Evolutionary conservation across 163 green algal species (phyloP), one percentile per base, ranked within the genome.

Genomic region (Coccomyxa subellipsoidea): DNA sequence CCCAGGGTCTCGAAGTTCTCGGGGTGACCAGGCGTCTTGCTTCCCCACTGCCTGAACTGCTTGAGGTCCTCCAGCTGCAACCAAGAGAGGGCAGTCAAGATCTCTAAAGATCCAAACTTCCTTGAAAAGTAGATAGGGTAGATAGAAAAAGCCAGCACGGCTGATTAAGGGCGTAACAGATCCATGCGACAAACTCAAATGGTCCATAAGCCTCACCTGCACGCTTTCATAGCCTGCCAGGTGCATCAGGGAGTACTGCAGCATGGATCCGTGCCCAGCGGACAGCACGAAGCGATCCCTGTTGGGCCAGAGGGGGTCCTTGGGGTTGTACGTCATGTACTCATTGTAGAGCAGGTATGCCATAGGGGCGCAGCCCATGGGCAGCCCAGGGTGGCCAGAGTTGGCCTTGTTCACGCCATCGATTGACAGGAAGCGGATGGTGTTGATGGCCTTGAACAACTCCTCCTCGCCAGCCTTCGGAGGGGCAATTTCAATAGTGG

Each of bases 381-480:
- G 97, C 84, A 98, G 91, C 73, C 97, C 97, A 59, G 97, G 97
- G 92, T 99, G 97, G 81, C 97, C 97, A n/a, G 94, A 98, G 91
- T 99, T 99, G 85, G 95, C 94, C 92, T 97, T 97, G 92, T 99
- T 97, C 31, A 99, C 95, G 79, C 89, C 97, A 89, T 99, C 97
- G 83, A 99, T 99, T 75, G 96, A 90, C 79, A 99, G 91, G 90
- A 99, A 99, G 85, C 97, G 95, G 87, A 99, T 81, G 32, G 84
- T 78, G 70, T 87, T 87, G 80, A 87, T 85, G 25, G 80, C 80
- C 29, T 80, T 38, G 40, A 69, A 12, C 29, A 69, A 18, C 39
- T 76, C 47, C 76, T 84, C 76, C 38, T 84, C 38, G 7, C 37
- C 38, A 38, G 70, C 70, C 21, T 77, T 77, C 31, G 70, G 32